Evolutionary conservation across 2,329 filamentous ascomycete species (phyloP).

Genomic region (Pseudogymnoascus sp.): DNA sequence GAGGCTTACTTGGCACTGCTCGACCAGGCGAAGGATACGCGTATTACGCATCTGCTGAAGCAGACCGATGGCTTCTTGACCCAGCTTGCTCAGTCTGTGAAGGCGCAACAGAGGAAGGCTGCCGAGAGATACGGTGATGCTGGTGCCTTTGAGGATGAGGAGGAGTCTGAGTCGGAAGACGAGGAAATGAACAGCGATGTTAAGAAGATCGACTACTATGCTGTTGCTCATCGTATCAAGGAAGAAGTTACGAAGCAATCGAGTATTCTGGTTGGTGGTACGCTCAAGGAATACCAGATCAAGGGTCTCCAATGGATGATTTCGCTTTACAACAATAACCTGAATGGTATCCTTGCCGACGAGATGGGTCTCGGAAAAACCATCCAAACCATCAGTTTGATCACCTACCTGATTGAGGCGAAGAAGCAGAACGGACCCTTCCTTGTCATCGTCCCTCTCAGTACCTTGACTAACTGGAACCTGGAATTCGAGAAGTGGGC

Average conservation of each 20-base stretch:
- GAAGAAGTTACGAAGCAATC: slow-evolving; percentile 85
- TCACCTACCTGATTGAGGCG: slow-evolving; percentile 93
- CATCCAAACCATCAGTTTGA: slow-evolving; percentile 95
- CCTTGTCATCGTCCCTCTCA: slow-evolving; percentile 91
- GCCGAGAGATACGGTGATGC: slow-evolving; percentile 68
- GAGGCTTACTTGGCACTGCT: slow-evolving; percentile 97
- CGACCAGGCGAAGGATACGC: slow-evolving; percentile 97
- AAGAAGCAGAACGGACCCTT: slow-evolving; percentile 90
- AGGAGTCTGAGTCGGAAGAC: slow-evolving; percentile 62
- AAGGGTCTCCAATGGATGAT: slow-evolving; percentile 99
- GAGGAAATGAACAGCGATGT: slow-evolving; percentile 62
- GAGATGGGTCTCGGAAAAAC: slow-evolving; percentile 99
- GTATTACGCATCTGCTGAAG: slow-evolving; percentile 93
- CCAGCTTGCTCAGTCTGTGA: slow-evolving; percentile 90
- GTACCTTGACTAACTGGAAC: slow-evolving; percentile 98
- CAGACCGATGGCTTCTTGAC: slow-evolving; percentile 97
- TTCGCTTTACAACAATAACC: slow-evolving; percentile 98
- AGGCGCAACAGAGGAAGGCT: slow-evolving; percentile 81
- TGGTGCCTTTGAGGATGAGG: slow-evolving; percentile 39
- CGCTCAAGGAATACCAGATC: slow-evolving; percentile 92
- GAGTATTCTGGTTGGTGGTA: slow-evolving; percentile 80
- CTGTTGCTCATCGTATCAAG: slow-evolving; percentile 91
- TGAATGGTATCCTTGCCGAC: slow-evolving; percentile 96
- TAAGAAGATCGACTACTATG: slow-evolving; percentile 95
- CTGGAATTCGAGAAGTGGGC: slow-evolving; percentile 99